Evolutionary conservation across 768 basidiomycete genomes (phyloP).

Genomic region (Suillus weaverae): DNA sequence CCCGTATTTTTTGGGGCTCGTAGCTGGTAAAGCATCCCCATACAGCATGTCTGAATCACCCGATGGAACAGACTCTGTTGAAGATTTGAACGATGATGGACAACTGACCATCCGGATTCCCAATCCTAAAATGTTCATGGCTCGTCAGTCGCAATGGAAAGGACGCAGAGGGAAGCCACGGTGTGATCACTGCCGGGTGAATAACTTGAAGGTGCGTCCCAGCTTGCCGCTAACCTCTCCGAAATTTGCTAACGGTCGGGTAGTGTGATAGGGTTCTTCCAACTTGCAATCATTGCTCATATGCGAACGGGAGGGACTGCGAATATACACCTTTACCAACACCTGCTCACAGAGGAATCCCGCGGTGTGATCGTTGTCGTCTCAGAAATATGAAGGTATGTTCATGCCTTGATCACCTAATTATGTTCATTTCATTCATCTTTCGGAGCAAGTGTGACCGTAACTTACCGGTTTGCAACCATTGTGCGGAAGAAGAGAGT

Average conservation of each 20-base stretch:
- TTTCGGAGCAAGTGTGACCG: constrained; percentile 57
- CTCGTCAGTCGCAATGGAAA: constrained; percentile 72
- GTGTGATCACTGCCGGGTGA: constrained; percentile 70
- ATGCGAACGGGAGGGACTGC: constrained; percentile 63
- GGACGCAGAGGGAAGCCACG: constrained; percentile 73
- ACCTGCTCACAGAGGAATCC: constrained; percentile 73
- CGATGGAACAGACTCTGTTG: constrained; percentile 39
- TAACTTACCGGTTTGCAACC: constrained; percentile 69
- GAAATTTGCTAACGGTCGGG: constrained; percentile 14
- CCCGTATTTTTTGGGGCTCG: background rate
- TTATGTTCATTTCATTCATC: constrained; percentile 4
- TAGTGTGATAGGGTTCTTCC: constrained; percentile 74
- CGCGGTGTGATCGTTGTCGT: constrained; percentile 71
- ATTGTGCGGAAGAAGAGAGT: constrained; percentile 53
- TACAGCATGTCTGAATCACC: constrained; percentile 36
- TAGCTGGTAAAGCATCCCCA: background rate
- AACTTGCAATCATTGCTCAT: constrained; percentile 70
- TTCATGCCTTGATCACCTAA: constrained; percentile 1
- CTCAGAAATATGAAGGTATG: constrained; percentile 64
- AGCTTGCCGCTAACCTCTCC: constrained; percentile 3
- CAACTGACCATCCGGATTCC: constrained; percentile 67
- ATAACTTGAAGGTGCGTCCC: constrained; percentile 65
- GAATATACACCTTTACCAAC: constrained; percentile 74
- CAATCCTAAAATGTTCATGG: constrained; percentile 65
- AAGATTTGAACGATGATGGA: constrained; percentile 46